Percentiles rank a stretch among this genome's conserved stretches.
phyloP scores from a whole-genome alignment of 2,329 filamentous ascomycete genomes.

The Fusarium phyllophilum region DNA sequence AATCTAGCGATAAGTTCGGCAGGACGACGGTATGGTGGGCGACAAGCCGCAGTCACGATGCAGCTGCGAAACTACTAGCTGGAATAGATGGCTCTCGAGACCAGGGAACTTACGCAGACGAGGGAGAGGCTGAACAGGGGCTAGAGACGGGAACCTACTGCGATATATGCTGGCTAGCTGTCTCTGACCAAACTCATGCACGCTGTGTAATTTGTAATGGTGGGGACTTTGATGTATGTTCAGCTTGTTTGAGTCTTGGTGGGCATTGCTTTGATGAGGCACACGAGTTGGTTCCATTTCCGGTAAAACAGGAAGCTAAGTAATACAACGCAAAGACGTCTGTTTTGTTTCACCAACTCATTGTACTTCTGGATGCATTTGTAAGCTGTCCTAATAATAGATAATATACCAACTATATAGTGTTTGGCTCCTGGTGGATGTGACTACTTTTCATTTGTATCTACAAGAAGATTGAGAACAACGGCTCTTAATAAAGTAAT shows the following conservation, averaged over 20 bases:
- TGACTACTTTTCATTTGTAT: no score
- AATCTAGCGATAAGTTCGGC: rapidly evolving
- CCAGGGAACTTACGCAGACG: rapidly evolving
- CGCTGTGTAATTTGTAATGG: rapidly evolving
- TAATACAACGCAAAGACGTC: no score
- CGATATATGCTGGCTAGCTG: rapidly evolving
- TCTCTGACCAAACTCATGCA: rapidly evolving
- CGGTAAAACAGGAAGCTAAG: no score
- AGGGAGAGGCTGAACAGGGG: rapidly evolving
- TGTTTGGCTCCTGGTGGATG: no score
- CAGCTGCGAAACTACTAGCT: rapidly evolving
- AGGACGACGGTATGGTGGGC: rapidly evolving
- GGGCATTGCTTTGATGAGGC: background rate
- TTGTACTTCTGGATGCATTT: no score
- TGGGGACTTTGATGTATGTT: background rate
- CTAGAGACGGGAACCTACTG: rapidly evolving
- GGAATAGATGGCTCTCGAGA: rapidly evolving
- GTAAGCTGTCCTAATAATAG: no score
- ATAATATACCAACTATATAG: no score
- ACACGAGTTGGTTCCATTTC: background rate
- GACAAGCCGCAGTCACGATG: rapidly evolving
- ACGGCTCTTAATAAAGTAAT: no score
- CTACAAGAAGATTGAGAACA: no score
- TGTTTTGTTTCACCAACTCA: no score
- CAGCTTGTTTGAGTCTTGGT: background rate